phyloP scores from a whole-genome alignment of 768 basidiomycete species.

The Suillus americanus region DNA sequence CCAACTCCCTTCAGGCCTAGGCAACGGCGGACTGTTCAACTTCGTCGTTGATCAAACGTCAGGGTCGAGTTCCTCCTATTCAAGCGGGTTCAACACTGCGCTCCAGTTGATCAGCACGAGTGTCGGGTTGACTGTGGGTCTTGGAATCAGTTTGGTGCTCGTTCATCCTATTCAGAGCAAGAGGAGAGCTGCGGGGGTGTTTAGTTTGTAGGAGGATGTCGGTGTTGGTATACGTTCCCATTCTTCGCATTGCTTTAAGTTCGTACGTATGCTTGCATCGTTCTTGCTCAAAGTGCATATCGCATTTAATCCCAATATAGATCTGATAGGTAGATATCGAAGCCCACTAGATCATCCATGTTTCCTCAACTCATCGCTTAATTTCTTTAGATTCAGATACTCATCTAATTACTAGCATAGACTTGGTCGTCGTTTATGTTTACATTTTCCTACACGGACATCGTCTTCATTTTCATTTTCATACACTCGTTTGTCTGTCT shows the following conservation, averaged over 20 bases:
- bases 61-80: conserved; percentile 55
- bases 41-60: conserved; percentile 58
- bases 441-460: background rate
- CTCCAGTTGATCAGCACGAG: conserved; percentile 75
- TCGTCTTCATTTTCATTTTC: background rate
- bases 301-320: background rate
- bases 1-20: conserved; percentile 81
- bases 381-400: background rate
- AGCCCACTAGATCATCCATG: too few species aligned
- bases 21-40: conserved; percentile 75
- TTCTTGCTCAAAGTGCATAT: background rate
- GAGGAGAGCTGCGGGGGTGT: conserved; percentile 57
- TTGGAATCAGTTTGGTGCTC: conserved; percentile 67
- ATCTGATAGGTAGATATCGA: background rate
- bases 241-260: background rate
- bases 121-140: conserved; percentile 77
- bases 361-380: too few species aligned
- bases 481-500: too few species aligned
- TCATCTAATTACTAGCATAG: background rate
- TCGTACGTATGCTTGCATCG: background rate
- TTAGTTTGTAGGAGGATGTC: conserved; percentile 46
- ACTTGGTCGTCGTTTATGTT: background rate
- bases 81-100: conserved; percentile 73
- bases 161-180: conserved; percentile 65
- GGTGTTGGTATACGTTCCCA: background rate